Evolutionary conservation across 306 rosid genomes (phyloP).

Genomic region (Cyamopsis tetragonoloba): DNA sequence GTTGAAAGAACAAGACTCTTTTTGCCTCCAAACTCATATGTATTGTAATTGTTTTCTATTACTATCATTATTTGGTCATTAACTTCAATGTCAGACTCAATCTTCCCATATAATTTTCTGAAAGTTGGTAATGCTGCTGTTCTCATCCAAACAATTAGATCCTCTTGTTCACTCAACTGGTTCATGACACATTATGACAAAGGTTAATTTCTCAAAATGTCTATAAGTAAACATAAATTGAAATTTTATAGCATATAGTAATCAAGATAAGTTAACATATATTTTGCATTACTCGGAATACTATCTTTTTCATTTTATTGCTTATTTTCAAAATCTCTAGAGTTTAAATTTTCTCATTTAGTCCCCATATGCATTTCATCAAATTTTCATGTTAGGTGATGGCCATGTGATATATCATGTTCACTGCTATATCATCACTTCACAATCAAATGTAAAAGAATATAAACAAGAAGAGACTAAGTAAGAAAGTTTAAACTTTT

Average conservation of each 20-base stretch:
- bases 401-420: no score
- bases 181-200: constrained; percentile 32
- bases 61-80: constrained; percentile 47
- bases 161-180: constrained; percentile 82
- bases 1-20: constrained; percentile 83
- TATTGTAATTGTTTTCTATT: constrained; percentile 79
- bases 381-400: no score
- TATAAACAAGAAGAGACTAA: no score
- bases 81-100: constrained; percentile 66
- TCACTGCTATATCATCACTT: no score
- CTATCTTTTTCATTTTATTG: no score
- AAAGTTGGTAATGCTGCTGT: constrained; percentile 79
- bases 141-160: constrained; percentile 96
- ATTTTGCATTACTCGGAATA: no score
- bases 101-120: constrained; percentile 80
- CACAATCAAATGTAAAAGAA: no score
- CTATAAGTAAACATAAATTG: not conserved
- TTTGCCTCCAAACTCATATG: constrained; percentile 67
- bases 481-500: no score
- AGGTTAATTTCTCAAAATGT: constrained; percentile 2
- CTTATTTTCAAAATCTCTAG: no score
- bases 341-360: no score
- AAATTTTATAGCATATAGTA: not conserved
- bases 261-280: no score
- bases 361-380: no score